Evolutionary conservation across 1,284 basidiomycete species (phyloP), one percentile per base, ranked within the genome.

Genomic region (Singerocomus rubriflavus): DNA sequence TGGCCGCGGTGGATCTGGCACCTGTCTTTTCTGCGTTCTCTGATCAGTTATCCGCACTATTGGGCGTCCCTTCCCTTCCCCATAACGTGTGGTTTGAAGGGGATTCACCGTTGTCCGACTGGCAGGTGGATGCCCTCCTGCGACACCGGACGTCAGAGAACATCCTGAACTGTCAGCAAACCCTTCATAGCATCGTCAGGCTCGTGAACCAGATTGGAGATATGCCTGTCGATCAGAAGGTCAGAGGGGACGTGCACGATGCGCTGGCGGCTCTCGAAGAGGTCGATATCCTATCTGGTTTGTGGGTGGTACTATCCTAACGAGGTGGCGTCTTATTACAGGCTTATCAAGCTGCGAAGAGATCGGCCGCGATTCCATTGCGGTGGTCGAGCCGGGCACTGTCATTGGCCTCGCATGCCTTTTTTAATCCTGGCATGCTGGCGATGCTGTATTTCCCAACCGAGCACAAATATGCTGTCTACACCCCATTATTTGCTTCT

Each of bases 381-480:
- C 66, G 72, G 37, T 75, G 82, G 57, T 88, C 91, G 1, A 76
- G 81, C 7, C 69, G 77, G 53, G 92, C 94, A 0, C 71, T 87
- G 31, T 77, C 74, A 0, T 76, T 89, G 33, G 83, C 94, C 3
- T 95, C 92, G 13, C 78, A 85, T 36, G 97, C 97, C 0, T 99
- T 98, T 75, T 99, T 97, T 73, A 92, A 94, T 67, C 97, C 95
- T 0, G 88, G 85, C 32, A 98, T 99, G 95, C 74, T 99, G 59
- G 94, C 91, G 6, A 71, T 98, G 62, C 77, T 99, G 25, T 99
- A 99, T 69, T 99, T 99, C 71, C 94, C 94, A 25, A 86, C 91
- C 26, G 93, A 97, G 65, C 94, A 97, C 74, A 96, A 91, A 66
- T 93, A 93, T 66, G 93, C 93, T 1, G 91, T 98, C 5, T 97